Evolutionary conservation across 306 rosid species (phyloP).

Genomic region (Adenanthera pavonina): DNA sequence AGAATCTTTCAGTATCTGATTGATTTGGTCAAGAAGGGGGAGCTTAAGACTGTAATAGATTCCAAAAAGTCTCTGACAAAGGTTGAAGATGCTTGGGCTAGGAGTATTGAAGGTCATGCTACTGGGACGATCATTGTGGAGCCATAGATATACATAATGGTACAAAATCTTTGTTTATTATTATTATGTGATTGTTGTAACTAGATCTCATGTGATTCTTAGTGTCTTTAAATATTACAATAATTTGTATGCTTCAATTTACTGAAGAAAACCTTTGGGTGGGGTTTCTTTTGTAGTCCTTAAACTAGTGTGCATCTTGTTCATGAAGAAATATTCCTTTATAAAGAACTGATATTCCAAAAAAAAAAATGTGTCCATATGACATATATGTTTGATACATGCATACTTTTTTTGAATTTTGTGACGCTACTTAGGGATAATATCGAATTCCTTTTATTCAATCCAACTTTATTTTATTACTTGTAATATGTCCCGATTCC

Average conservation of each 20-base stretch:
- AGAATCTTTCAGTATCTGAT: conserved; percentile 60
- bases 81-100: conserved; percentile 78
- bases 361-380: no score
- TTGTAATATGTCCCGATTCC: no score
- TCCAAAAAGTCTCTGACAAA: conserved; percentile 62
- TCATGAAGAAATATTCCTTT: no score
- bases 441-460: no score
- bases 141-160: conserved; percentile 38
- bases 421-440: no score
- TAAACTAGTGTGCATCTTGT: no score
- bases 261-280: neutral
- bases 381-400: no score
- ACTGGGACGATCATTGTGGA: conserved; percentile 81
- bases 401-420: no score
- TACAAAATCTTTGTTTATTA: neutral
- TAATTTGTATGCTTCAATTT: neutral
- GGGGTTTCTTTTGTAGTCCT: no score
- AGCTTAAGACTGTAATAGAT: conserved; percentile 72
- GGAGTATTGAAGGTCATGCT: conserved; percentile 77
- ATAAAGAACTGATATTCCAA: no score
- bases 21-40: conserved; percentile 70
- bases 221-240: neutral
- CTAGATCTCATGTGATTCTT: neutral
- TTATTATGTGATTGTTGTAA: neutral
- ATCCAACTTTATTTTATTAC: no score